Base-by-base conservation (phyloP, 257 asterid genomes). In the Jaltomata sinuosa region DNA sequence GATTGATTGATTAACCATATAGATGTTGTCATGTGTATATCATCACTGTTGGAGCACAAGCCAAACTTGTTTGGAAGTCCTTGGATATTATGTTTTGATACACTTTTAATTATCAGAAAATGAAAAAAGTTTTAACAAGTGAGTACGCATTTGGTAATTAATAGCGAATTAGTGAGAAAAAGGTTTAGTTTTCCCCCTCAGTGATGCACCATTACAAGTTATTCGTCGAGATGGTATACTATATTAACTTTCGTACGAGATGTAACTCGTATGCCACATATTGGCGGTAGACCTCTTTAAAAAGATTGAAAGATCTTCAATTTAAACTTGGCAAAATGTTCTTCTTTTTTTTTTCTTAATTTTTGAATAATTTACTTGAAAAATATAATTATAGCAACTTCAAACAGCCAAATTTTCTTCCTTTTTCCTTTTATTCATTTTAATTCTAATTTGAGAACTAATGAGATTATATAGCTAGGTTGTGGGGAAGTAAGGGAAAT, bases 1-100 rank as follows among this genome's bases (percentile, higher is more conserved):
- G 80, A 83, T 83, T 72, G 82, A 85, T 59, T 81, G 72, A 59
- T 59, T n/a, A 27, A 76, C 81, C 40, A 47, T 59, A 59, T 67
- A 57, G 25, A 80, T 80, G 54, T 6, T 54, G 53, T 80, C 38
- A 57, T 34, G 65, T 57, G 72, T 22, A 55, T 54, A 54, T 80
- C 55, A 57, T 42, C 49, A 19, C 42, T 69, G 49, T 32, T 6
- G 50, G 18, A 69, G 5, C n/a, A 76, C 40, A 69, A 68, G 22
- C 55, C 11, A 22, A 72, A 72, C 55, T 40, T 72, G 19, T 11
- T 38, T 71, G 31, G 3, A 12, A 72, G 16, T n/a, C 3, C 32
- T 22, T 72, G 42, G 12, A 72, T 72, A 22, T 22, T n/a, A 40
- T 15, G 7, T 10, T 67, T 45, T 3, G 16, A 31, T n/a, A 27